Conservation (phyloP, 441 rosid genomes). For the Rhodomyrtus psidioides region DNA sequence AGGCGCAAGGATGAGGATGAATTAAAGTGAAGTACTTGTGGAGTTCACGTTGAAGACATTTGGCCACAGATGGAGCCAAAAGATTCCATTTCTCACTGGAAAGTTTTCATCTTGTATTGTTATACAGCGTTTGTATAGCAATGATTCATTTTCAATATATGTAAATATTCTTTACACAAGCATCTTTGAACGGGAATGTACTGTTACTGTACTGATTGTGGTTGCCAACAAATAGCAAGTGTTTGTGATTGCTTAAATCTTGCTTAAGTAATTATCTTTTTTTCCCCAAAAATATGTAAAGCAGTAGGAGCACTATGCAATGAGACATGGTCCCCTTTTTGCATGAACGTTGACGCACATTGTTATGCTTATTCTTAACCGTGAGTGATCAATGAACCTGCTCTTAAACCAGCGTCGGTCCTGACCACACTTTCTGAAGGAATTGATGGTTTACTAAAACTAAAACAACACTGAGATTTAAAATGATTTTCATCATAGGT, state of each 20-base stretch:
- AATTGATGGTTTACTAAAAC: background rate
- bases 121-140: background rate
- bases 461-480: no score
- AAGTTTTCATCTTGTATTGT: no score
- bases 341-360: background rate
- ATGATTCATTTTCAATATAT: background rate
- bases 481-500: no score
- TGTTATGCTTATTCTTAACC: background rate
- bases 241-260: background rate
- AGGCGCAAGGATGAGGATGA: background rate
- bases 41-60: background rate
- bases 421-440: background rate
- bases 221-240: background rate
- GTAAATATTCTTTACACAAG: background rate
- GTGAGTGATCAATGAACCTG: background rate
- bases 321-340: background rate
- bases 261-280: background rate
- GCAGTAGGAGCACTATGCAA: background rate
- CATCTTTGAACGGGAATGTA: background rate
- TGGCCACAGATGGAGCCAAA: background rate
- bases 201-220: background rate
- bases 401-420: background rate
- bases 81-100: no score
- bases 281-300: background rate
- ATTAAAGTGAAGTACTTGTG: constrained; percentile 16